These are phyloP conservation scores for Russula ochroleuca DNA, from an alignment of 768 basidiomycete species.

Conservation along the genomic window DNA sequence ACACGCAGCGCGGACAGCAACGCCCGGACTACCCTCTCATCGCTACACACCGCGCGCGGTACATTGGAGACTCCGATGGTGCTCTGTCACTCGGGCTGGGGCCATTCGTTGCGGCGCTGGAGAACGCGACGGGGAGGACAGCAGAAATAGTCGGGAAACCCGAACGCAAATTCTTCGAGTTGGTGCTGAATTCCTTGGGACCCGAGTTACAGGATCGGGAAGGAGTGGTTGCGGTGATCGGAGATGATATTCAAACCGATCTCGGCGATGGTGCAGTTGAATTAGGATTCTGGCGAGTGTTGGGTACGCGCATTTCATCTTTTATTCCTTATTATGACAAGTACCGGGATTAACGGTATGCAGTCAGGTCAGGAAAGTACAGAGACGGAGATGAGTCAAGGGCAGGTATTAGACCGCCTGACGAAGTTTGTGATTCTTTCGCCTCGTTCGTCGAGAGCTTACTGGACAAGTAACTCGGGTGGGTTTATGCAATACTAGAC, in stretches of 20 bases:
- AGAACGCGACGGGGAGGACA: conserved; percentile 45
- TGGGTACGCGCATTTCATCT: conserved; percentile 44
- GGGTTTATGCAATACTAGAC: conserved; percentile 9
- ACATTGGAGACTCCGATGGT: conserved; percentile 43
- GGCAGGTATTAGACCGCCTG: conserved; percentile 41
- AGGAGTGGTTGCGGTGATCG: conserved; percentile 49
- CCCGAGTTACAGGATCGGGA: conserved; percentile 28
- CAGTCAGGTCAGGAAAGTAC: conserved; percentile 70
- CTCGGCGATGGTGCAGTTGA: conserved; percentile 58
- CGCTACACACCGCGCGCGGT: conserved; percentile 56
- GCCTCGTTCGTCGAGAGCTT: conserved; percentile 51
- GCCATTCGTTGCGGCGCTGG: conserved; percentile 62
- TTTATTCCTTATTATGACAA: conserved; percentile 6
- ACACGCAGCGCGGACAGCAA: conserved; percentile 14
- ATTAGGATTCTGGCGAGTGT: conserved; percentile 55
- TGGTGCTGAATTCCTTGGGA: conserved; percentile 47
- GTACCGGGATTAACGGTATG: conserved; percentile 17
- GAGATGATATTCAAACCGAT: conserved; percentile 64
- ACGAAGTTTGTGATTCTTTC: conserved; percentile 53
- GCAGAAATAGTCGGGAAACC: conserved; percentile 66
- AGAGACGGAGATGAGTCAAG: conserved; percentile 52
- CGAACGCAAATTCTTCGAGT: conserved; percentile 51
- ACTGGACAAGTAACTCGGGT: conserved; percentile 23
- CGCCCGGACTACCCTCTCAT: conserved; percentile 40
- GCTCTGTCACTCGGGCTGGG: conserved; percentile 63